Base-by-base conservation (phyloP, 768 basidiomycete species). In the Auriscalpium vulgare region DNA sequence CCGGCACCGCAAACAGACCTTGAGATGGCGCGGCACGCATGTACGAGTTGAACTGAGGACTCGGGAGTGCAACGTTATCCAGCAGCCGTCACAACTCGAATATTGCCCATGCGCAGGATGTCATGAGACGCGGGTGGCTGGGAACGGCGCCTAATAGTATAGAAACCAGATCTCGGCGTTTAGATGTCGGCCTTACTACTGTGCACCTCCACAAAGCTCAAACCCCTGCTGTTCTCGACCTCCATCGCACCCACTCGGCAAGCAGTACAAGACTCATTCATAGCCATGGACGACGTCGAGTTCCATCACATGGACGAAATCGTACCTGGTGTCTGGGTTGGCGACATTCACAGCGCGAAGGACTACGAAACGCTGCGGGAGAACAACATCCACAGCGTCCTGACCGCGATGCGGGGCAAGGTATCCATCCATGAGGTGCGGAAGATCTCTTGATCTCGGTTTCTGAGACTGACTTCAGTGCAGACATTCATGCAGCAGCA, bases 401-500 rank as follows among this genome's bases (percentile, higher is more conserved):
- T 93, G 40, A 80, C 83, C 0, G 86, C 81, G 1, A 85, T 91
- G 83, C 75, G 85, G 47, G 88, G 86, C 1, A 79, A 77, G 54
- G 70, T 88, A 4, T 78, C 78, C 5, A 79, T 90, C 36, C 70
- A 83, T 46, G 83, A 86, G 71, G 88, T 87, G 61, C 54, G 74
- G 7, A 29, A 29, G 29, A 29, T 29, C 60, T 36, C 34, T 34
- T 37, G 11, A 35, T 45, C 21, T 47, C 16, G 38, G 17, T 43
- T 38, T 4, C 51, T 44, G 47, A 38, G 37, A 36, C 50, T 47
- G 16, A 36, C 16, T 50, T 51, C 14, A 37, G 9, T 38, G 48
- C 56, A 95, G 93, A 86, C 86, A 8, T 88, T 95, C 69, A 79
- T 85, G 55, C 82, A 80, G 36, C 83, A 83, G 65, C 89, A 93